Conservation (phyloP, 345 rosid genomes). For the Rhodamnia argentea region DNA sequence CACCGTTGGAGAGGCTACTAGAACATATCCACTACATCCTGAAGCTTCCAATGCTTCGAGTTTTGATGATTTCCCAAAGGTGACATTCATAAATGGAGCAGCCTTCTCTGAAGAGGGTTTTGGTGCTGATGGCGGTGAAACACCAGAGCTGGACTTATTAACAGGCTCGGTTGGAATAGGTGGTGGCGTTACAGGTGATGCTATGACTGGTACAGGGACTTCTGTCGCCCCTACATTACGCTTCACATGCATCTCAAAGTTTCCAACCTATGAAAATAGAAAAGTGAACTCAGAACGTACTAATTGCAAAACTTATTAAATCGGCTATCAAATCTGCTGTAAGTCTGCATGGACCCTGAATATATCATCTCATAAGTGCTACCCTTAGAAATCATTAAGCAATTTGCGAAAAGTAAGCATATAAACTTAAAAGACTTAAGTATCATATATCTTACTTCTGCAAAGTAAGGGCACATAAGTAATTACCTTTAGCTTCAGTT, state of each 20-base stretch:
- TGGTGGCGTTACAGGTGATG: slow-evolving; percentile 59
- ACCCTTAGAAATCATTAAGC: not conserved
- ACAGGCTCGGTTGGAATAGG: slow-evolving; percentile 69
- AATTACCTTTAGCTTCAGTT: slow-evolving; percentile 72
- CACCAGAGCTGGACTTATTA: slow-evolving; percentile 34
- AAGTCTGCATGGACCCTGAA: not conserved
- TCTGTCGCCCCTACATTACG: slow-evolving; percentile 45
- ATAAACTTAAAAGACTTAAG: not conserved
- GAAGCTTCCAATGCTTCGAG: slow-evolving; percentile 73
- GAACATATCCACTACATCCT: slow-evolving; percentile 51
- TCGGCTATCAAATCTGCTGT: not conserved
- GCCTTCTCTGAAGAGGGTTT: slow-evolving; percentile 42
- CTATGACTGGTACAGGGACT: slow-evolving; percentile 28
- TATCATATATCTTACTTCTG: not conserved
- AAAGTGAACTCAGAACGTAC: not conserved
- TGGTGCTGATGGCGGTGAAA: slow-evolving; percentile 17
- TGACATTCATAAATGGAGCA: slow-evolving; percentile 44
- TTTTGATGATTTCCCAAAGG: slow-evolving; percentile 58
- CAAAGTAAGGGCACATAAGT: not conserved
- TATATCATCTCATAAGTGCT: not conserved
- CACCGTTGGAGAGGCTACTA: slow-evolving; percentile 69
- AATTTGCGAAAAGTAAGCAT: not conserved
- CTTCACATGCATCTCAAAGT: slow-evolving; percentile 82
- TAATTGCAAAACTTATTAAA: not conserved
- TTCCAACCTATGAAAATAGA: slow-evolving; percentile 49